Conservation (phyloP, 208 protist species). For the Histomonas meleagridis region DNA sequence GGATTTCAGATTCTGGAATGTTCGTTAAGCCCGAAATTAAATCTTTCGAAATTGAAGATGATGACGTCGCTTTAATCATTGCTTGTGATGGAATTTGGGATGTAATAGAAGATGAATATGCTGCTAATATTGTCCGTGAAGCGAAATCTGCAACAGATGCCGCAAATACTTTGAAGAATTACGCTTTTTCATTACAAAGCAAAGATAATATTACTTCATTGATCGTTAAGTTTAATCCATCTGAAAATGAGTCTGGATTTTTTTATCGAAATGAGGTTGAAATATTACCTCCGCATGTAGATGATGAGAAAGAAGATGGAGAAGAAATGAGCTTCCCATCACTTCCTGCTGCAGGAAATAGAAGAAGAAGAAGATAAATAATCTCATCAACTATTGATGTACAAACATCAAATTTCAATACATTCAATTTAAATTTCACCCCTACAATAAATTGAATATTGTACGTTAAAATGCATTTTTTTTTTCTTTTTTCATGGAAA, state of each 20-base stretch:
- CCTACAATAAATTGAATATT: too few relatives aligned
- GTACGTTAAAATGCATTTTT: too few relatives aligned
- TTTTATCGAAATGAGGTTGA: neutral
- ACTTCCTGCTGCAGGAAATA: too few relatives aligned
- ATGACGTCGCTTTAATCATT: neutral
- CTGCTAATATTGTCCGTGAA: neutral
- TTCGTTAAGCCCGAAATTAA: neutral
- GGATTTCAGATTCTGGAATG: neutral
- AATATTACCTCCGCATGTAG: neutral
- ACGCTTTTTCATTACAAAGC: neutral
- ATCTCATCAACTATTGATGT: too few relatives aligned
- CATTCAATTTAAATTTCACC: too few relatives aligned
- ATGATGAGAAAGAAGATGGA: neutral
- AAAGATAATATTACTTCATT: slow-evolving; percentile 1
- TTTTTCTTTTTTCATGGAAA: too few relatives aligned
- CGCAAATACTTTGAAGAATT: neutral
- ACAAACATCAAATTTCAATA: too few relatives aligned
- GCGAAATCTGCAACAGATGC: neutral
- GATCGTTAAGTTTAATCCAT: neutral
- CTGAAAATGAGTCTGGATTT: neutral
- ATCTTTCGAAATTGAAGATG: neutral
- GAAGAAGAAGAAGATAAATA: too few relatives aligned
- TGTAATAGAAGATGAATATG: neutral
- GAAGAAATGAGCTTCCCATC: too few relatives aligned
- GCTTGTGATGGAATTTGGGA: slow-evolving; percentile 30